Evolutionary conservation across 2,329 filamentous ascomycete species (phyloP).

Genomic region (Boeremia lycopersici): DNA sequence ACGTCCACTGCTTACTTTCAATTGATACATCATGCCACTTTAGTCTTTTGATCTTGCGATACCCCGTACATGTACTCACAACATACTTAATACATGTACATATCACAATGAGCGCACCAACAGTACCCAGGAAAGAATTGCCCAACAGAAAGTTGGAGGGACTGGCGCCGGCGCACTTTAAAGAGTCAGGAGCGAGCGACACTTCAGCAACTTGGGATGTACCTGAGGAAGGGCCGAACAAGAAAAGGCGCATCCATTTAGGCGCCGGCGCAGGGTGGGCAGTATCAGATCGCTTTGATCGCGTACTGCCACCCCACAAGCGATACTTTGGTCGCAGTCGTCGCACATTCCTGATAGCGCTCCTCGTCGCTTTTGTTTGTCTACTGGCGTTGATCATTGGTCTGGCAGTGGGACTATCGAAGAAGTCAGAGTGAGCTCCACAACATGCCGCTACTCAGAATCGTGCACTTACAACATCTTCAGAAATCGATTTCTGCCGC

Average conservation of each 20-base stretch:
- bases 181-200: conserved; percentile 11
- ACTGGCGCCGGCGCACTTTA: conserved; percentile 28
- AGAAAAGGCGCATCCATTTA: conserved; percentile 7
- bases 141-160: conserved; percentile 3
- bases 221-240: not conserved
- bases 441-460: too few relatives aligned
- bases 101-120: conserved; percentile 26
- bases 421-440: conserved; percentile 26
- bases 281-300: conserved; percentile 42
- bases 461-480: not conserved
- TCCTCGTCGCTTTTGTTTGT: conserved; percentile 40
- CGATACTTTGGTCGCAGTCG: conserved; percentile 49
- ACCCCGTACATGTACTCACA: conserved; percentile 14
- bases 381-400: conserved; percentile 51
- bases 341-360: conserved; percentile 45
- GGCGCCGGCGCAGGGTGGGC: conserved; percentile 30
- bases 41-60: conserved; percentile 18
- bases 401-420: conserved; percentile 48
- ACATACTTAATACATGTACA: conserved; percentile 6
- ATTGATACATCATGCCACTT: conserved; percentile 17
- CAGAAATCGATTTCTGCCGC: conserved; percentile 54
- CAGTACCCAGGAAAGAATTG: conserved; percentile 20
- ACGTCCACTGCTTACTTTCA: conserved; percentile 25
- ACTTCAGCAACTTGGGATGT: conserved; percentile 9
- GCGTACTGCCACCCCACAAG: conserved; percentile 46